Evolutionary conservation across 352 stramenopile species (phyloP).

Genomic region (Pythium sukuiense): DNA sequence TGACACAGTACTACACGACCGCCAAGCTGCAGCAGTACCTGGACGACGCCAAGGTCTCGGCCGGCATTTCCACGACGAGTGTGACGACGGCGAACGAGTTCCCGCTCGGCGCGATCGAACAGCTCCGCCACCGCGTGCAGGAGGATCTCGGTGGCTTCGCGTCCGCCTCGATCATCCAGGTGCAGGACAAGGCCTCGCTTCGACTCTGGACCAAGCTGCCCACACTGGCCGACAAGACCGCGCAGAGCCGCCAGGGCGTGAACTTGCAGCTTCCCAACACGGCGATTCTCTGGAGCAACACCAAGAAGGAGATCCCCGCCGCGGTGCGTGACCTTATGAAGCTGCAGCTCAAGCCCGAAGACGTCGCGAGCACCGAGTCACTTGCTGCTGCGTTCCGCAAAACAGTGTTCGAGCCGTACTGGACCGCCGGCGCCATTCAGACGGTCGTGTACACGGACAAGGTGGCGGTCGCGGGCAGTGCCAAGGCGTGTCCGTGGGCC

Average conservation of each 20-base stretch:
- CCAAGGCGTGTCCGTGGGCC: slow-evolving; percentile 11
- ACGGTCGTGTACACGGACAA: not conserved
- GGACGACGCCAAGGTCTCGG: not conserved
- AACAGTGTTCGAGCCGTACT: slow-evolving; percentile 2
- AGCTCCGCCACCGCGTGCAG: slow-evolving; percentile 11
- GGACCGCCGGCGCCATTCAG: not conserved
- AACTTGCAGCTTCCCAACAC: not conserved
- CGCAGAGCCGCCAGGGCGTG: not conserved
- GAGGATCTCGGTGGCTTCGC: slow-evolving; percentile 5
- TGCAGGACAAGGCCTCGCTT: not conserved
- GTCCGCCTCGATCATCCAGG: not conserved
- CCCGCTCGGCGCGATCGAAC: slow-evolving; percentile 2
- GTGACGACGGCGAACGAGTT: not conserved
- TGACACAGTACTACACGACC: slow-evolving; percentile 9
- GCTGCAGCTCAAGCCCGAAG: slow-evolving; percentile 1
- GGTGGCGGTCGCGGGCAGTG: not conserved
- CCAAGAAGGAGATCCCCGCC: not conserved
- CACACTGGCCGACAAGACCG: not conserved
- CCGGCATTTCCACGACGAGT: not conserved
- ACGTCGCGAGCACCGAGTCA: not conserved
- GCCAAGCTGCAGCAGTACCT: not conserved
- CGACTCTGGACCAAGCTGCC: not conserved
- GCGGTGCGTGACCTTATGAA: not conserved
- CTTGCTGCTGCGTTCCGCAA: not conserved
- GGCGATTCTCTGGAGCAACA: slow-evolving; percentile 14